Conservation (phyloP, 345 rosid species). For the Lenwebbia sp. region DNA sequence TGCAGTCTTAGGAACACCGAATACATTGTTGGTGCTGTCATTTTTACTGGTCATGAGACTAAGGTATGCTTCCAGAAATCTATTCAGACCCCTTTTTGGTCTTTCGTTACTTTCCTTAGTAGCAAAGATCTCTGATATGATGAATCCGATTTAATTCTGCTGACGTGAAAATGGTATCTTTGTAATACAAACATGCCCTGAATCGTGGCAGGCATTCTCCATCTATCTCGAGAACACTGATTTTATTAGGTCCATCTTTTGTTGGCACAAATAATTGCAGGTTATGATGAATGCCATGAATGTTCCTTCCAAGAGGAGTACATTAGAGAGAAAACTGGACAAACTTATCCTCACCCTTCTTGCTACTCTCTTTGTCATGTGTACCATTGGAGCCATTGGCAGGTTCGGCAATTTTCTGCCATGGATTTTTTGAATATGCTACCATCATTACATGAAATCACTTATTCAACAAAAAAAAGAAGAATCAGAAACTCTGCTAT, state of each 20-base stretch:
- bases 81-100: not conserved
- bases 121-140: not conserved
- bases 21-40: constrained; percentile 77
- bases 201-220: not conserved
- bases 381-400: constrained; percentile 86
- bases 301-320: constrained; percentile 98
- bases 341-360: constrained; percentile 89
- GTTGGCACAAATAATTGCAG: constrained; percentile 22
- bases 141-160: not conserved
- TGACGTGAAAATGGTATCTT: not conserved
- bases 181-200: not conserved
- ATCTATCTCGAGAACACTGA: not conserved
- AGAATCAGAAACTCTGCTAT: not conserved
- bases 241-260: not conserved
- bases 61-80: constrained; percentile 45
- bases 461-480: not conserved
- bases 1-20: constrained; percentile 98
- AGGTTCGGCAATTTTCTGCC: constrained; percentile 32
- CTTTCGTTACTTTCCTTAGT: not conserved
- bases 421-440: not conserved
- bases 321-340: constrained; percentile 98
- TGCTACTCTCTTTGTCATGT: constrained; percentile 78
- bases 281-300: constrained; percentile 99
- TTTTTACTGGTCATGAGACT: constrained; percentile 96
- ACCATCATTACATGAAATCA: not conserved